Conservation (phyloP, 257 asterid genomes). For the Phtheirospermum japonicum region DNA sequence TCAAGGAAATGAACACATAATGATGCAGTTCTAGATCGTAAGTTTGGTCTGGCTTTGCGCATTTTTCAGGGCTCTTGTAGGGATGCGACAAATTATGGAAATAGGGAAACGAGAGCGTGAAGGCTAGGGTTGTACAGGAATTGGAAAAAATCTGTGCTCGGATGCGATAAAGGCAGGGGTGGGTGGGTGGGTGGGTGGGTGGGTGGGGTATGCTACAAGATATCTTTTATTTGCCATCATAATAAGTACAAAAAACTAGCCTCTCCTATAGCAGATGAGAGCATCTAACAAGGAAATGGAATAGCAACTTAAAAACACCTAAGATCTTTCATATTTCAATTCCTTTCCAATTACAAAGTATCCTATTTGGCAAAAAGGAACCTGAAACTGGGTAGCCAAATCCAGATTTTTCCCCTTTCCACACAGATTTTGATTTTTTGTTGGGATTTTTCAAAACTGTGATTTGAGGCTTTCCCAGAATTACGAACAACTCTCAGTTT, state of each 20-base stretch:
- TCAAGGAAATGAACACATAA: no score
- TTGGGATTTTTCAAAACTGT: background rate
- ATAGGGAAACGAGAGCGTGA: background rate
- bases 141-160: background rate
- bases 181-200: no score
- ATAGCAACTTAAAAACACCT: background rate
- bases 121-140: background rate
- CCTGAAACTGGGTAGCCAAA: background rate
- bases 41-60: background rate
- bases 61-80: background rate
- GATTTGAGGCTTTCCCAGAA: background rate
- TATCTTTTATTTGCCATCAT: background rate
- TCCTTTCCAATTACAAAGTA: background rate
- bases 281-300: background rate
- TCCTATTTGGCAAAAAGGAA: background rate
- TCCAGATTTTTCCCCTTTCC: background rate
- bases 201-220: no score
- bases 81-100: background rate
- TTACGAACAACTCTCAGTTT: background rate
- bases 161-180: no score
- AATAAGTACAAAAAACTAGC: background rate
- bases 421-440: background rate
- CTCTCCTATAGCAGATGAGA: background rate
- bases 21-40: slow-evolving; percentile 3
- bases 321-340: background rate